Base-by-base conservation (phyloP, 2,329 filamentous ascomycete genomes). In the Rhynchosporium agropyri region DNA sequence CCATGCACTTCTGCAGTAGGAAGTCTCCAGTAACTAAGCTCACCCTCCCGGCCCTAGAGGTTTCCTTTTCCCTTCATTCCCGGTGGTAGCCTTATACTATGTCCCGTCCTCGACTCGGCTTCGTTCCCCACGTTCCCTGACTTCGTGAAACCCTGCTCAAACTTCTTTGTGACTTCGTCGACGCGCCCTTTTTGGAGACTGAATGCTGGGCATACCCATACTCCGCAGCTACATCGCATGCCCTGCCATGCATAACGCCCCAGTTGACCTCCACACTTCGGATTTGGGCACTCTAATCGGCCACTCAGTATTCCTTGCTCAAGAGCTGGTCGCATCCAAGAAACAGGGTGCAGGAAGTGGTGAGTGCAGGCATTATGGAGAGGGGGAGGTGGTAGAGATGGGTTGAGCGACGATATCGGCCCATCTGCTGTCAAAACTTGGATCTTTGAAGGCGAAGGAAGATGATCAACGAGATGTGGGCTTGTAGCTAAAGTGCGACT, bases 191-290 rank as follows among this genome's bases (percentile, higher is more conserved):
- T 90, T 60, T 92, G 89, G 65, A 98, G 80, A 65, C 90, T 94
- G 74, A 99, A 95, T 0, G 90, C 93, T 8, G 95, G 94, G 57
- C 92, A 90, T 28, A 97, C 83, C 94, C 95, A 98, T 66, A 89
- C 86, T 43, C 89, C 87, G 76, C 95, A 99, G 73, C 87, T 95
- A 78, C 95, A 99, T 75, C 87, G 88, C 82, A 97, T 89, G 13
- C 95, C 95, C 75, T 96, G 92, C 95, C 95, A 99, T 58, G 94
- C 90, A 74, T 97, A 99, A 71, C 95, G 90, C 45, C 95, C 95
- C 54, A 98, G 86, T 58, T 91, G 92, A 46, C 90, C 87, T 53
- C 84, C 86, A 76, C 95, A 99, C 72, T 89, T 89, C 8, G 75
- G 63, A 69, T 88, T 90, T 9, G 95, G 94, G 72, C 95, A 99